phyloP scores from a whole-genome alignment of 1,284 basidiomycete species.

The Apiotrichum laibachii region DNA sequence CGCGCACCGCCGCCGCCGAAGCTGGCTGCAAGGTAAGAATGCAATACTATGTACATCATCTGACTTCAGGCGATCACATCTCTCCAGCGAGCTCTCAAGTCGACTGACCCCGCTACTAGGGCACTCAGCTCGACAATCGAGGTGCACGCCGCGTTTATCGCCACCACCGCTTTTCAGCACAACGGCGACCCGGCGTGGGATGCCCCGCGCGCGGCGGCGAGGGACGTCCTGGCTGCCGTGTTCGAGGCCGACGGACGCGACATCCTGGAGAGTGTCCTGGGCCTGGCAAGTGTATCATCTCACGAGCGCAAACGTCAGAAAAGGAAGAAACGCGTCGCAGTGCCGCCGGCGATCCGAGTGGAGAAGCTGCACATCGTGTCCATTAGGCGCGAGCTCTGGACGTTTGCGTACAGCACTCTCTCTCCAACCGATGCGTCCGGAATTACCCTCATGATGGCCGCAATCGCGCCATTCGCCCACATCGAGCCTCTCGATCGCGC shows the following conservation, averaged over 20 bases:
- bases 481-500: slow-evolving; percentile 59
- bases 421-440: slow-evolving; percentile 61
- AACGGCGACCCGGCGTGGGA: slow-evolving; percentile 18
- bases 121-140: slow-evolving; percentile 40
- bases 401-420: slow-evolving; percentile 61
- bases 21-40: slow-evolving; percentile 62
- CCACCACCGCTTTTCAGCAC: slow-evolving; percentile 60
- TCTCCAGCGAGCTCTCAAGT: slow-evolving; percentile 16
- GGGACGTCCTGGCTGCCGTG: slow-evolving; percentile 44
- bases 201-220: slow-evolving; percentile 38
- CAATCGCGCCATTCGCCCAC: slow-evolving; percentile 63
- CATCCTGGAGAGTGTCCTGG: slow-evolving; percentile 35
- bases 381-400: slow-evolving; percentile 66
- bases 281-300: slow-evolving; percentile 31
- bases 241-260: slow-evolving; percentile 46
- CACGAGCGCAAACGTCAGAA: slow-evolving; percentile 29
- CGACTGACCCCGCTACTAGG: slow-evolving; percentile 9
- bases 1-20: slow-evolving; percentile 61
- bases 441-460: slow-evolving; percentile 59
- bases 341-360: slow-evolving; percentile 24
- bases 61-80: slow-evolving; percentile 21
- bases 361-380: slow-evolving; percentile 30
- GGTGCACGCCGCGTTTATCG: slow-evolving; percentile 54
- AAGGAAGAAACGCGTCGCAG: slow-evolving; percentile 13
- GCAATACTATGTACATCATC: background rate